Evolutionary conservation across 78 protist species (phyloP), one percentile per base, ranked within the genome.

Genomic region (Dictyostelium purpureum): DNA sequence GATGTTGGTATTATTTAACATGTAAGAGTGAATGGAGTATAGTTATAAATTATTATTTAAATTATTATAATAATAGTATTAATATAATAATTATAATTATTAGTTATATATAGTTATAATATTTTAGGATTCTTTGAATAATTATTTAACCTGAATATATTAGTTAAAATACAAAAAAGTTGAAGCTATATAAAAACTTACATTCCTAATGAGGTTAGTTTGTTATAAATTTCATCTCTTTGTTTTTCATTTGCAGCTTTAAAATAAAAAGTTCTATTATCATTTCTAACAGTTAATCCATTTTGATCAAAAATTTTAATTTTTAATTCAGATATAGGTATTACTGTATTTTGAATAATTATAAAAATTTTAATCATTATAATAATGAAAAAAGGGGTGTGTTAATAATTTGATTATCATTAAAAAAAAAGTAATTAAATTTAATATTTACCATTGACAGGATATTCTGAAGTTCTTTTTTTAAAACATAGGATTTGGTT

Each of bases 121-220:
- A n/a, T n/a, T n/a, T n/a, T n/a, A n/a, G n/a, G n/a, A n/a, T n/a
- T n/a, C n/a, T n/a, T n/a, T n/a, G n/a, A n/a, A n/a, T n/a, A n/a
- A n/a, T n/a, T n/a, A n/a, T n/a, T n/a, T n/a, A n/a, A n/a, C n/a
- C n/a, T n/a, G n/a, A n/a, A n/a, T n/a, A n/a, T n/a, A n/a, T n/a
- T n/a, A n/a, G n/a, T n/a, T n/a, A n/a, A n/a, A n/a, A n/a, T n/a
- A n/a, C n/a, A n/a, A n/a, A n/a, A n/a, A n/a, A n/a, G n/a, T n/a
- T n/a, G n/a, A n/a, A n/a, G n/a, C n/a, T n/a, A n/a, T n/a, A n/a
- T 26, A 31, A 21, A 49, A 33, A 82, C 90, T 24, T 82, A 82
- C 90, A 70, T 74, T 82, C 90, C 90, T 14, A 82, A 14, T 54
- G 90, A 69, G 9, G 74, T 26, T 38, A 82, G 26, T 40, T 69